Conservation (phyloP, 139 green algal genomes). For the Edaphochlamys debaryana region DNA sequence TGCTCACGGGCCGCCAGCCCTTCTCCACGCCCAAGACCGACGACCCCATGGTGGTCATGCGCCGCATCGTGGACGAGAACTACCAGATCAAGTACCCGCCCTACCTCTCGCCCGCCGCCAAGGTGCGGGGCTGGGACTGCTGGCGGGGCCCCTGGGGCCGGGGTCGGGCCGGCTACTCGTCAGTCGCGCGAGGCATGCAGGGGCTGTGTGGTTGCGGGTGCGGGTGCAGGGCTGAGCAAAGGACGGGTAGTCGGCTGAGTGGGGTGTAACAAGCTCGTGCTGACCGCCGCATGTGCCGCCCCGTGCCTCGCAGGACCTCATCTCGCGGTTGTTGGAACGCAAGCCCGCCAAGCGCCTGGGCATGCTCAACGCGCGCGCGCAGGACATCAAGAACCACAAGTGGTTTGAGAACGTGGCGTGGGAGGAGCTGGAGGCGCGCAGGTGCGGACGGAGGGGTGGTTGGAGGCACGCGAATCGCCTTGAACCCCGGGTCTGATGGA, state of each 20-base stretch:
- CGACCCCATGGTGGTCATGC: constrained; percentile 98
- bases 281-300: too few relatives aligned
- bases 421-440: constrained; percentile 82
- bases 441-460: too few relatives aligned
- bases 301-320: constrained; percentile 79
- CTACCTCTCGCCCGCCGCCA: constrained; percentile 82
- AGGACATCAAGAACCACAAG: constrained; percentile 91
- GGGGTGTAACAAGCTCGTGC: too few relatives aligned
- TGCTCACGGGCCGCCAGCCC: constrained; percentile 94
- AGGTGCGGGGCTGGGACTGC: too few relatives aligned
- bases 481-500: too few relatives aligned
- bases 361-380: constrained; percentile 81
- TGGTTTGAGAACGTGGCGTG: constrained; percentile 96
- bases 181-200: too few relatives aligned
- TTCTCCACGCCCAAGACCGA: constrained; percentile 93
- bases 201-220: too few relatives aligned
- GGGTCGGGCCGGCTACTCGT: too few relatives aligned
- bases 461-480: too few relatives aligned
- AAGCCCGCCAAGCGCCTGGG: constrained; percentile 89
- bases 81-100: constrained; percentile 93
- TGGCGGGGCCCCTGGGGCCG: background rate
- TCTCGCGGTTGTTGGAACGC: constrained; percentile 88
- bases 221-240: too few relatives aligned
- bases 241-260: too few relatives aligned
- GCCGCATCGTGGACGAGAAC: constrained; percentile 94